These are phyloP conservation scores for Casaregolazyma suthepensis DNA, from an alignment of 1,139 yeast species.

Conservation along the genomic window DNA sequence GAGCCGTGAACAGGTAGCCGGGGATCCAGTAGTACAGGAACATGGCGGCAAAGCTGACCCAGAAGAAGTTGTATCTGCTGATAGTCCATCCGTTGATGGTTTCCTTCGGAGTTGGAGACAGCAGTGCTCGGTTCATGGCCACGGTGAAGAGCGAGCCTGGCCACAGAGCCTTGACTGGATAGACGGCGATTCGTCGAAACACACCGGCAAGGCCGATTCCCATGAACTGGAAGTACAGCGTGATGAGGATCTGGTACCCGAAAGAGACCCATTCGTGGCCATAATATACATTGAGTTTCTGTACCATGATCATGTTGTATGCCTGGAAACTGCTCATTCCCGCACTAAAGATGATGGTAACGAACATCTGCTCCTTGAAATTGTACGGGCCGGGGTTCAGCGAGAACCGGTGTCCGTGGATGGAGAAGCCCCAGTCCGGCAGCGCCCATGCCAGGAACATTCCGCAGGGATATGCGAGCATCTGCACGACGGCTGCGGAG, in stretches of 20 bases:
- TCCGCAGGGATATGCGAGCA: constrained; percentile 56
- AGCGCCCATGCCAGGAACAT: constrained; percentile 29
- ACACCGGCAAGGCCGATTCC: constrained; percentile 57
- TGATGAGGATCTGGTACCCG: constrained; percentile 45
- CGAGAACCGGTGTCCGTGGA: constrained; percentile 36
- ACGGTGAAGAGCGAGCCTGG: constrained; percentile 38
- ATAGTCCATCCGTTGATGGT: constrained; percentile 44
- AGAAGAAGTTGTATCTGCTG: constrained; percentile 42
- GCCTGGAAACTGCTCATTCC: constrained; percentile 24
- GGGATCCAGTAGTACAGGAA: constrained; percentile 57
- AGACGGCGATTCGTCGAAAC: constrained; percentile 38
- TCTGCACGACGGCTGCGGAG: constrained; percentile 45
- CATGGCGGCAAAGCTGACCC: constrained; percentile 34
- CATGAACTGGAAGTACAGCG: constrained; percentile 49
- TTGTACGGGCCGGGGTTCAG: constrained; percentile 63
- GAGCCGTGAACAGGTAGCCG: constrained; percentile 43
- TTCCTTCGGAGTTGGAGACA: constrained; percentile 32
- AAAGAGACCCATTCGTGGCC: constrained; percentile 23
- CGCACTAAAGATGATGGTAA: constrained; percentile 40
- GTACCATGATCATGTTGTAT: constrained; percentile 28
- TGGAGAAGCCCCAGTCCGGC: constrained; percentile 46
- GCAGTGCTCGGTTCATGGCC: constrained; percentile 34
- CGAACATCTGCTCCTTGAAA: constrained; percentile 63
- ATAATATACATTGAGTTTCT: constrained; percentile 28
- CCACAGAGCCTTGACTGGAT: constrained; percentile 50